Base-by-base conservation (phyloP, 495 filamentous ascomycete genomes). In the Lophiotrema nucula region DNA sequence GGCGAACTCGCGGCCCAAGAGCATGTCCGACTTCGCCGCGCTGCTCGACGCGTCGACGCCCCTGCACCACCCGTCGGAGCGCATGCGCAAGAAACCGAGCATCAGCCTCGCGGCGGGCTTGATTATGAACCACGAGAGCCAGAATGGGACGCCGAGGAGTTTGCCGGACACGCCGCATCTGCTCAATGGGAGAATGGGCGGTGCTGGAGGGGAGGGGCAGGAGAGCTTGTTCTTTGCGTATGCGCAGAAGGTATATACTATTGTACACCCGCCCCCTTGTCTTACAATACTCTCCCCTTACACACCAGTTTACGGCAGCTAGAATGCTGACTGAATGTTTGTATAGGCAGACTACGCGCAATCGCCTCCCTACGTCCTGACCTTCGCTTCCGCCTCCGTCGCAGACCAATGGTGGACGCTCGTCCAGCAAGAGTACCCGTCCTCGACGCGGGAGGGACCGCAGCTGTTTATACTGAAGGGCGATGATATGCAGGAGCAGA, bases 181-280 rank as follows among this genome's bases (percentile, higher is more conserved):
- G 21, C n/a, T n/a, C n/a, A n/a, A n/a, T n/a, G 31, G 35, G 21
- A 18, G 13, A 19, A 16, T 16, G 22, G 27, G 33, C 16, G 18
- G 37, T 5, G 21, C 43, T 24, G 23, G 27, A 26, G 25, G 19
- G 2, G 27, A 19, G n/a, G 43, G 18, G 18, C 52, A 57, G 38
- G 48, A 65, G 10, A 57, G 37, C 43, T 47, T 65, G 38, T 65
- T 65, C 46, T 65, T 60, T 45, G 62, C 62, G 24, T 65, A 65
- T 49, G 62, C 62, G 28, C 51, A 56, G 52, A 56, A 53, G 47
- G 62, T 65, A 35, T 53, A 50, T 37, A 15, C 19, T 4, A 31
- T 18, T 51, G 27, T 50, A 43, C 11, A n/a, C n/a, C n/a, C 18
- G 6, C 25, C 43, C 24, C 10, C 37, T n/a, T n/a, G n/a, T n/a